Evolutionary conservation across 768 basidiomycete species (phyloP).

Genomic region (Termitomyces sp.): DNA sequence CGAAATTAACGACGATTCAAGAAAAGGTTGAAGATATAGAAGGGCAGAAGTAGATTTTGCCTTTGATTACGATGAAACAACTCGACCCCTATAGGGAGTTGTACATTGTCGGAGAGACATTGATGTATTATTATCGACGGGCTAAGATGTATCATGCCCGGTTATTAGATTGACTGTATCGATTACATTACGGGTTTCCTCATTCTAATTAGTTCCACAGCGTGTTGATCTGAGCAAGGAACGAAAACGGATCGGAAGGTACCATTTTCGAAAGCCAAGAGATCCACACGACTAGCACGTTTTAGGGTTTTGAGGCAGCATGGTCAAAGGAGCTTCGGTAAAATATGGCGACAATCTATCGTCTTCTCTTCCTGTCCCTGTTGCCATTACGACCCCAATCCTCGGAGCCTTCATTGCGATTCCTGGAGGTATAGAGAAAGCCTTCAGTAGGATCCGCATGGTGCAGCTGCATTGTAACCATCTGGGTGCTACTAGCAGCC

Average conservation of each 20-base stretch:
- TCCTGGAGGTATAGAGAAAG: constrained; percentile 13
- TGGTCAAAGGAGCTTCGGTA: background rate
- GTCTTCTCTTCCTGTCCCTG: constrained; percentile 20
- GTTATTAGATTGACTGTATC: background rate
- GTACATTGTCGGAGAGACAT: background rate
- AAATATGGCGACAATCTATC: constrained; percentile 4
- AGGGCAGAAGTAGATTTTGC: background rate
- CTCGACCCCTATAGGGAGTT: background rate
- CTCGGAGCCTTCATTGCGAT: background rate
- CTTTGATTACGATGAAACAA: background rate
- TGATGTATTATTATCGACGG: background rate
- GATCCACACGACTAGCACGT: background rate
- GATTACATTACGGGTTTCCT: background rate
- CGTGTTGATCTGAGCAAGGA: background rate
- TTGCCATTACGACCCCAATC: constrained; percentile 14
- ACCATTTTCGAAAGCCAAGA: background rate
- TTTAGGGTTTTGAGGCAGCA: background rate
- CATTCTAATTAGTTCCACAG: background rate
- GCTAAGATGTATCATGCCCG: no score
- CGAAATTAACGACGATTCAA: constrained; percentile 10
- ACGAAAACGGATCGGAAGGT: background rate
- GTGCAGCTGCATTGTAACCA: constrained; percentile 7
- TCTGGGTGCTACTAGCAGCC: background rate
- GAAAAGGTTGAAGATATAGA: constrained; percentile 15
- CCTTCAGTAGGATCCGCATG: constrained; percentile 24